Conservation (phyloP, 495 filamentous ascomycete genomes). For the Lichenothelia convexa region DNA sequence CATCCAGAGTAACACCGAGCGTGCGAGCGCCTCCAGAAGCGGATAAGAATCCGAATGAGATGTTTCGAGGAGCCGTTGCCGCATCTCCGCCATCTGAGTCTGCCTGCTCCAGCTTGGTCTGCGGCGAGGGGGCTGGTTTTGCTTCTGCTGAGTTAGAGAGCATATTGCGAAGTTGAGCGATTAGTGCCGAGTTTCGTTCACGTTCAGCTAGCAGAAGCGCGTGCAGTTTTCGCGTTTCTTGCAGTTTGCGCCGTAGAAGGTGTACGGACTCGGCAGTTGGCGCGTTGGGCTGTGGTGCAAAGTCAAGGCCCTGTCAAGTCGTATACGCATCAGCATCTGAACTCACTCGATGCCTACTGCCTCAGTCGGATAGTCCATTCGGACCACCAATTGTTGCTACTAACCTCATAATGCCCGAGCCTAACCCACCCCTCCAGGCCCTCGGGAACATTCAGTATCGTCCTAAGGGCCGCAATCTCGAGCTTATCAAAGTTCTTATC, state of each 20-base stretch:
- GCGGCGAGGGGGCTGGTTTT: constrained; percentile 1
- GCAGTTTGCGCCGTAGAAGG: constrained; percentile 52
- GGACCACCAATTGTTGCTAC: neutral
- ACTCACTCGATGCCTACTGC: neutral
- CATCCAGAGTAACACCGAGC: constrained; percentile 1
- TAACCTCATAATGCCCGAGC: constrained; percentile 69
- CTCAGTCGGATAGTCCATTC: neutral
- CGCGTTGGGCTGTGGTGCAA: constrained; percentile 12
- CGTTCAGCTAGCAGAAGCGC: constrained; percentile 53
- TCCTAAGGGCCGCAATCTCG: constrained; percentile 71
- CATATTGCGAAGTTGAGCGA: constrained; percentile 44
- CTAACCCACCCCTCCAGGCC: constrained; percentile 60
- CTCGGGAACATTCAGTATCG: constrained; percentile 61
- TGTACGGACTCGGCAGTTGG: constrained; percentile 49
- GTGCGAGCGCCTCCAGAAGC: constrained; percentile 3
- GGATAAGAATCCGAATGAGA: no score
- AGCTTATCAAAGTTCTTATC: constrained; percentile 66
- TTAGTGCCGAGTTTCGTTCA: constrained; percentile 54
- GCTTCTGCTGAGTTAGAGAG: constrained; percentile 20
- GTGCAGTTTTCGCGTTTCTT: constrained; percentile 67
- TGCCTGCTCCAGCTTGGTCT: constrained; percentile 2
- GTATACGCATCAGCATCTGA: neutral
- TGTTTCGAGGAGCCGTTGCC: no score
- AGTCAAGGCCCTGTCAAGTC: neutral
- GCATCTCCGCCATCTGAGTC: no score